Conservation (phyloP, 2,329 filamentous ascomycete genomes). For the Beauveria medogensis region DNA sequence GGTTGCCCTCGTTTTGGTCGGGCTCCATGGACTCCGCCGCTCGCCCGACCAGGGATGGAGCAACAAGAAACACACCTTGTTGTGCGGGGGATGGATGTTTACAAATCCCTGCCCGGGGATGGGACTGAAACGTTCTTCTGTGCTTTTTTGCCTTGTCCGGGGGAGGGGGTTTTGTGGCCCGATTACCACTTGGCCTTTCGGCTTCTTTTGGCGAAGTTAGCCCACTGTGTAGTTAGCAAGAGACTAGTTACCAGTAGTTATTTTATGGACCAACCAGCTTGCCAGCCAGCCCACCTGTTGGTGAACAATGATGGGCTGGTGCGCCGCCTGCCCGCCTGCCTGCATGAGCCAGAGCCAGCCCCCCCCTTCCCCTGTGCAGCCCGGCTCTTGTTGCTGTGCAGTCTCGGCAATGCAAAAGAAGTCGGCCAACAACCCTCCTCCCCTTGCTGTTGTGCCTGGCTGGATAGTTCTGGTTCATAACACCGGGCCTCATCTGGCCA, state of each 20-base stretch:
- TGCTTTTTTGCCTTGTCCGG: not conserved
- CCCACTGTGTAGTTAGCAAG: too few species aligned
- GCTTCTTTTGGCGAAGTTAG: too few species aligned
- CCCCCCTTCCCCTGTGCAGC: too few species aligned
- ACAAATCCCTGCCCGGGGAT: not conserved
- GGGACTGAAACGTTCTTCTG: not conserved
- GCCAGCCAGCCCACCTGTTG: too few species aligned
- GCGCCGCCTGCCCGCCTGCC: not conserved
- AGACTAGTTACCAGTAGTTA: too few species aligned
- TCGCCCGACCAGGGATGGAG: constrained; percentile 4
- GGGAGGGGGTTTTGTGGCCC: not conserved
- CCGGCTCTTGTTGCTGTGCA: not conserved
- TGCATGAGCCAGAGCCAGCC: not conserved
- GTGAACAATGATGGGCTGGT: not conserved
- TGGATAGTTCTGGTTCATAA: not conserved
- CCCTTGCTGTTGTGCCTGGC: not conserved
- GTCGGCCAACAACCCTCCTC: too few species aligned
- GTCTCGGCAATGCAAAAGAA: not conserved
- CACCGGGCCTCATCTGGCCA: not conserved
- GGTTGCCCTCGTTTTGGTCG: not conserved
- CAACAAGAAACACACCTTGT: not conserved
- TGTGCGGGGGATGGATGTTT: not conserved
- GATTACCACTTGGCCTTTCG: not conserved
- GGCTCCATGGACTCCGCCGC: not conserved
- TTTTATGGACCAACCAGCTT: too few species aligned